Base-by-base conservation (phyloP, 495 filamentous ascomycete genomes). In the Sporormia fimetaria region DNA sequence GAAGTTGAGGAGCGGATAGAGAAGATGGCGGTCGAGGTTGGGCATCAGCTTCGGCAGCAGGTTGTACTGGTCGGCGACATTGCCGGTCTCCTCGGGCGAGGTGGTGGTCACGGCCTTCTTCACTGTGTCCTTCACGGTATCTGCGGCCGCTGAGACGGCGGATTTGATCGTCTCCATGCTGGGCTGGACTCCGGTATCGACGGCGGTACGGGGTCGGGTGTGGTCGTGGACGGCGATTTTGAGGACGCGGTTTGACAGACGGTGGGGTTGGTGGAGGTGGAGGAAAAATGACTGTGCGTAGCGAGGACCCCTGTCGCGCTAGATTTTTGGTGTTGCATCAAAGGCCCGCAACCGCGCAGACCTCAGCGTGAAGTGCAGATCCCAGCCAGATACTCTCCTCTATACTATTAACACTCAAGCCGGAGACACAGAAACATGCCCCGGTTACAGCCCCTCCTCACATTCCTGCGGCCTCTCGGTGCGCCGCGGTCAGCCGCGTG, bases 1-100 rank as follows among this genome's bases (percentile, higher is more conserved):
- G 69, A 90, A 92, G 67, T 93, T 82, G 56, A 96, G 79, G 28
- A 96, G 74, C 33, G 86, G 88, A 67, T 90, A 95, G 56, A 94
- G 80, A 47, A 96, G 68, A 65, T 98, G 90, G 37, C 92, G 81
- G 70, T 96, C 92, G 63, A 98, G 83, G 60, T 94, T 76, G 33
- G 80, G 78, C 54, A 94, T 80, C 52, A 98, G 67, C 62, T 90
- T 88, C 51, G 81, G 83, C 33, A 95, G 68, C 31, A 96, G 70
- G 65, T 92, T 82, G 69, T 92, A 70, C 57, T 82, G 65, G 49
- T 67, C 66, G 40, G 71, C 69, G 54, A 74, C 62, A 45, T 78
- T 73, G 37, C 60, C 62, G 37, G 67, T 61, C 54, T 57, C n/a
- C n/a, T n/a, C n/a, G n/a, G n/a, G n/a, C n/a, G n/a, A n/a, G n/a